Base-by-base conservation (phyloP, 2,329 filamentous ascomycete species). In the Biscogniauxia sp. region DNA sequence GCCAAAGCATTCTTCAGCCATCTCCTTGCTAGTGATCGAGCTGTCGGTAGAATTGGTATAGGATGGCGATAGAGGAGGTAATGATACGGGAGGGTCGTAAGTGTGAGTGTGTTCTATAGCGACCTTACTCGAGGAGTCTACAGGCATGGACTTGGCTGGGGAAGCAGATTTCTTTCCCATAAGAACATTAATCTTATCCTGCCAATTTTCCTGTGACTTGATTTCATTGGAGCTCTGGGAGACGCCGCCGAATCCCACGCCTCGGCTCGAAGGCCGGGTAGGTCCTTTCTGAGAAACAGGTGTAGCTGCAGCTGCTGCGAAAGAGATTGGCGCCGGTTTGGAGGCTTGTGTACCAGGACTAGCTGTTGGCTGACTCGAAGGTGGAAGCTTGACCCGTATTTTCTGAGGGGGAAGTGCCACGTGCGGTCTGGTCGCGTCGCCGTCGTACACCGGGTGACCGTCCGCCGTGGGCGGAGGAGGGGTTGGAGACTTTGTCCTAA, bases 301-400 rank as follows among this genome's bases (percentile, higher is more conserved):
- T 13, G 74, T 67, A 32, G 75, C 72, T 17, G 73, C 76, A 1
- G 76, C 75, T 1, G 76, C 74, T 5, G 77, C 76, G 74, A 74
- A 82, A 69, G 75, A 82, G 70, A 55, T 75, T 69, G 66, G 80
- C 17, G 72, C 77, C 11, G 80, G 78, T 41, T 78, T 79, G 56
- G 67, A 60, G 32, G 67, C 56, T 9, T 67, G 61, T 1, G 55
- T 76, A 68, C 67, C 66, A 8, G 66, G 71, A 45, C 78, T 76
- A 53, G 78, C 72, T 20, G 78, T 71, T 54, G 76, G 73, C 19
- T 78, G 72, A 20, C 79, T 70, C 6, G 90, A 91, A 7, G 91
- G 92, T 2, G 92, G 93, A 3, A 98, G 82, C 71, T 89, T 92
- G 13, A 98, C 93, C 25, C 92, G 84, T 32, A 92, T 91, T 58